Conservation (phyloP, 352 stramenopile genomes). For the Globisporangium cederbergense region DNA sequence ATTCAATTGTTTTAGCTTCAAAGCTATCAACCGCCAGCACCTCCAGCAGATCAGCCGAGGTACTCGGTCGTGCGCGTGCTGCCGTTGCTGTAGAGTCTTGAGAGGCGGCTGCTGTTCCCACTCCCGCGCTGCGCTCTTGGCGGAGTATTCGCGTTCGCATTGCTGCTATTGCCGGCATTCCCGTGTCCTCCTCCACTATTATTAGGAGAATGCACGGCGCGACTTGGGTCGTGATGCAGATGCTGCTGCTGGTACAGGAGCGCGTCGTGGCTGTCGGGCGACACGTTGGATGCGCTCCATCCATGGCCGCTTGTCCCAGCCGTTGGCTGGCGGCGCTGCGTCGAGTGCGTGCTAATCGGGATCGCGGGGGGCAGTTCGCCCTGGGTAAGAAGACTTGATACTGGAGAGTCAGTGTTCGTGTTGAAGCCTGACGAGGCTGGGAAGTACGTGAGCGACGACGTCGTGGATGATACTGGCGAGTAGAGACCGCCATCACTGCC, state of each 20-base stretch:
- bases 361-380: slow-evolving; percentile 12
- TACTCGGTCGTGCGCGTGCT: slow-evolving; percentile 22
- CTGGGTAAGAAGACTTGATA: not conserved
- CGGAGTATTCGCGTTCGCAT: not conserved
- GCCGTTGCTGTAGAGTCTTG: slow-evolving; percentile 21
- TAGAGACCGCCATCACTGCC: slow-evolving; percentile 16
- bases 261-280: slow-evolving; percentile 8
- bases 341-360: slow-evolving; percentile 3
- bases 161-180: slow-evolving; percentile 22
- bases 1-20: not conserved
- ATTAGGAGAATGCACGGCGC: not conserved
- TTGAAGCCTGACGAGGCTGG: not conserved
- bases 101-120: slow-evolving; percentile 11
- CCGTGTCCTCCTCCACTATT: slow-evolving; percentile 2
- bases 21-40: not conserved
- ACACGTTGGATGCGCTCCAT: slow-evolving; percentile 27
- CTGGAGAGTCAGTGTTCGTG: not conserved
- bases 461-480: slow-evolving; percentile 12
- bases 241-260: slow-evolving; percentile 26
- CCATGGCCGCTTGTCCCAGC: slow-evolving; percentile 25
- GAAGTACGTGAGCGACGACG: slow-evolving; percentile 10
- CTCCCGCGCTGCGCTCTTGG: slow-evolving; percentile 1
- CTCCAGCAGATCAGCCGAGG: slow-evolving; percentile 11
- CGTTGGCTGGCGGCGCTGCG: slow-evolving; percentile 6
- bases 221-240: slow-evolving; percentile 18